A percentile compares a stretch with the other conserved stretches of the same genome.
phyloP scores from a whole-genome alignment of 179 eudicot genomes.

The Gypsophila paniculata region DNA sequence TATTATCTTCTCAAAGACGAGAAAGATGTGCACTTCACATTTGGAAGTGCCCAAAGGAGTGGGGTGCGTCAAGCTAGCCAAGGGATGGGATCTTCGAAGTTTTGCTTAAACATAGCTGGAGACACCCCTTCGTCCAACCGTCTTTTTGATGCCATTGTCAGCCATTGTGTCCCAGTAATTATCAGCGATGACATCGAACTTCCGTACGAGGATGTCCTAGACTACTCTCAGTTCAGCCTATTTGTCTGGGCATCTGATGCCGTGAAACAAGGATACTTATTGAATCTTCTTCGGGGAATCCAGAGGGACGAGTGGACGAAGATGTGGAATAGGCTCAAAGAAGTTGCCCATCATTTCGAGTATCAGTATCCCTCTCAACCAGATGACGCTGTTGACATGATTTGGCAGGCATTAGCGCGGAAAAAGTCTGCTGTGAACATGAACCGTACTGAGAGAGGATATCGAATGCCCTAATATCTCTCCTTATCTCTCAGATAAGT shows the following conservation, averaged over 20 bases:
- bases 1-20: constrained; percentile 81
- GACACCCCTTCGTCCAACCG: constrained; percentile 99
- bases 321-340: constrained; percentile 86
- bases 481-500: constrained; percentile 10
- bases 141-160: constrained; percentile 86
- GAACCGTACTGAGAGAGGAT: constrained; percentile 48
- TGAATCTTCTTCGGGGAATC: constrained; percentile 62
- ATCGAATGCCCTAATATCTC: constrained; percentile 38
- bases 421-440: constrained; percentile 36
- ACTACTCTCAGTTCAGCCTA: constrained; percentile 73
- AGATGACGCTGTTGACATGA: constrained; percentile 89
- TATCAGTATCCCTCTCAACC: constrained; percentile 71
- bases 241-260: constrained; percentile 76
- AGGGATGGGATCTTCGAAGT: constrained; percentile 85
- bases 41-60: constrained; percentile 55
- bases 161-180: constrained; percentile 91
- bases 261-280: constrained; percentile 54
- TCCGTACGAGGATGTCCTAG: constrained; percentile 79
- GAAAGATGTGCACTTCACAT: constrained; percentile 76
- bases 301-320: constrained; percentile 61
- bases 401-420: constrained; percentile 73
- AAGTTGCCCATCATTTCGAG: constrained; percentile 60
- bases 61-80: constrained; percentile 67
- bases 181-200: constrained; percentile 88
- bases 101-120: constrained; percentile 92